Conservation (phyloP, 1,139 yeast genomes). For the Saccharomycopsis hybrid region DNA sequence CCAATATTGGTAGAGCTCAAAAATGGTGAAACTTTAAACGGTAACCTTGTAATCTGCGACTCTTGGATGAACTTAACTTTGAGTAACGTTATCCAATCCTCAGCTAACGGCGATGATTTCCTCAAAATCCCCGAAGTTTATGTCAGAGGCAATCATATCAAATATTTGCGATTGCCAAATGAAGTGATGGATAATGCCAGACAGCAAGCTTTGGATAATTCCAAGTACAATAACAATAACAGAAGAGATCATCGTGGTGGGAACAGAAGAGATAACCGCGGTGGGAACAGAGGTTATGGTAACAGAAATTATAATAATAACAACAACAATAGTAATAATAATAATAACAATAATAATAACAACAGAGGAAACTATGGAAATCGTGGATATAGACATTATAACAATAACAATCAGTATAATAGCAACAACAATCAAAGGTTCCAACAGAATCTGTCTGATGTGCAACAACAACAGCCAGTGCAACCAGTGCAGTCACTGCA, state of each 20-base stretch:
- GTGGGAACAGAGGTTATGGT: constrained; percentile 24
- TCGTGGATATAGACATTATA: constrained; percentile 11
- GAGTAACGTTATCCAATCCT: constrained; percentile 68
- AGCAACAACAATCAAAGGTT: too few species aligned
- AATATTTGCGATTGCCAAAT: constrained; percentile 60
- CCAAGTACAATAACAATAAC: constrained; percentile 44
- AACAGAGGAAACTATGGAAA: constrained; percentile 24
- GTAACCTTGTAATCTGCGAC: constrained; percentile 80
- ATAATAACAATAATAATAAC: constrained; percentile 25
- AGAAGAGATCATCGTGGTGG: constrained; percentile 26
- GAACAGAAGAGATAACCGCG: constrained; percentile 27
- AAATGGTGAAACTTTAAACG: constrained; percentile 85
- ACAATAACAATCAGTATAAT: constrained; percentile 4
- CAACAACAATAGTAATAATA: too few species aligned
- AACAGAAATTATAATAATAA: constrained; percentile 26
- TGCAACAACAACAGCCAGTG: background rate
- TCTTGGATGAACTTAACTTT: constrained; percentile 94
- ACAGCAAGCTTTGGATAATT: constrained; percentile 51
- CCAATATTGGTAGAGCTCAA: constrained; percentile 87
- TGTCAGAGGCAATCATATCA: constrained; percentile 78
- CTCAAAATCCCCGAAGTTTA: constrained; percentile 70
- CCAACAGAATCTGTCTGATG: too few species aligned
- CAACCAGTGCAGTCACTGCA: too few species aligned
- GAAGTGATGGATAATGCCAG: constrained; percentile 78
- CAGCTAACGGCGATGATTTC: constrained; percentile 61